These are phyloP conservation scores for Stephania cephalantha DNA, from an alignment of 164 flowering plant genomes.

Conservation along the genomic window DNA sequence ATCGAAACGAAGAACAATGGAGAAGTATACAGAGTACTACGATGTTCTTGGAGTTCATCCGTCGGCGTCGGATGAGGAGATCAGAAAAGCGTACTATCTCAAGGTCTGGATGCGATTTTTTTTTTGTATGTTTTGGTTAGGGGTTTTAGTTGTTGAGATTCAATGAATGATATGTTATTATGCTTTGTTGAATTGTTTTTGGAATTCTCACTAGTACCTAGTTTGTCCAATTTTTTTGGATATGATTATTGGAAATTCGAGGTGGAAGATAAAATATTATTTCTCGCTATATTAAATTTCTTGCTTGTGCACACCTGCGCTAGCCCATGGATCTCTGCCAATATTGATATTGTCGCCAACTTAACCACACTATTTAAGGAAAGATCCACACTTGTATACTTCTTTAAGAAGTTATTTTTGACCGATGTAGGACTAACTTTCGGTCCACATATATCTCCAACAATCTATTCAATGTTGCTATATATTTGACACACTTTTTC, in stretches of 20 bases:
- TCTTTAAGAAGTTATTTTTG: too few relatives aligned
- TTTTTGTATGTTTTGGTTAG: background rate
- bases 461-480: background rate
- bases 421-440: too few relatives aligned
- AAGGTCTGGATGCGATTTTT: constrained; percentile 39
- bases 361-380: too few relatives aligned
- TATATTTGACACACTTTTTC: background rate
- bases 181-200: background rate
- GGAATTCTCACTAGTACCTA: background rate
- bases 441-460: too few relatives aligned
- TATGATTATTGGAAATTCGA: background rate
- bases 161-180: background rate
- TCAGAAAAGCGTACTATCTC: constrained; percentile 85
- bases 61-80: constrained; percentile 71
- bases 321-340: too few relatives aligned
- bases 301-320: too few relatives aligned
- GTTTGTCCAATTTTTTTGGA: background rate
- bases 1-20: constrained; percentile 33
- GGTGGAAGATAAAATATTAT: background rate
- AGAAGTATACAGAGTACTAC: constrained; percentile 79
- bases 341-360: too few relatives aligned
- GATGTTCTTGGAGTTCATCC: constrained; percentile 75
- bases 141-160: background rate
- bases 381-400: too few relatives aligned
- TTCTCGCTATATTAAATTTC: too few relatives aligned